Evolutionary conservation across 2,329 filamentous ascomycete species (phyloP).

Genomic region (Clarireedia hainanense): DNA sequence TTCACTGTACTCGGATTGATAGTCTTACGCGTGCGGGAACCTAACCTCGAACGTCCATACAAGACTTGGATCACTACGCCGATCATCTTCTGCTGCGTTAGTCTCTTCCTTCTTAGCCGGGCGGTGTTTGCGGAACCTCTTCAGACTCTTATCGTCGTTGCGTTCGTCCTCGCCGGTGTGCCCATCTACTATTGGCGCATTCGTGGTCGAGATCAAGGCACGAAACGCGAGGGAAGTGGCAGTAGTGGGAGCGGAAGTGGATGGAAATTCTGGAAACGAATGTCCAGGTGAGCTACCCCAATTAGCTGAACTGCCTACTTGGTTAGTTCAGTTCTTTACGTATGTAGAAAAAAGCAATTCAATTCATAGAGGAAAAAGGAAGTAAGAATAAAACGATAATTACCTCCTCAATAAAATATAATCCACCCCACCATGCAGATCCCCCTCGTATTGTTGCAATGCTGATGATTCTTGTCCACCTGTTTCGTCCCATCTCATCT

Average conservation of each 20-base stretch:
- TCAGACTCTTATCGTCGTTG: slow-evolving; percentile 81
- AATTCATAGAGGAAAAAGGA: neutral
- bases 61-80: slow-evolving; percentile 95
- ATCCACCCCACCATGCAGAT: too few species aligned
- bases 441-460: too few species aligned
- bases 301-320: neutral
- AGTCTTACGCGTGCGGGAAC: slow-evolving; percentile 79
- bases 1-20: slow-evolving; percentile 90
- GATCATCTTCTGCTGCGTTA: slow-evolving; percentile 97
- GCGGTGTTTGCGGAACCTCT: slow-evolving; percentile 86
- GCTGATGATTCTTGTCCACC: too few species aligned
- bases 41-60: slow-evolving; percentile 82
- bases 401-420: too few species aligned
- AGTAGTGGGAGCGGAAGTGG: slow-evolving; percentile 35
- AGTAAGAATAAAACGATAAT: neutral
- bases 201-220: slow-evolving; percentile 49
- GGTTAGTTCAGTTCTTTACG: neutral
- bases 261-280: slow-evolving; percentile 53
- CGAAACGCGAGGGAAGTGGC: slow-evolving; percentile 37
- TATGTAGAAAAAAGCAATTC: neutral
- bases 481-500: too few species aligned
- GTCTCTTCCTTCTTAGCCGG: slow-evolving; percentile 79
- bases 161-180: slow-evolving; percentile 74
- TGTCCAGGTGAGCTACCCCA: neutral
- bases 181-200: slow-evolving; percentile 88